Percentiles rank a stretch among this genome's conserved stretches.
phyloP scores from a whole-genome alignment of 2,329 filamentous ascomycete genomes.

The Verruconis gallopava region DNA sequence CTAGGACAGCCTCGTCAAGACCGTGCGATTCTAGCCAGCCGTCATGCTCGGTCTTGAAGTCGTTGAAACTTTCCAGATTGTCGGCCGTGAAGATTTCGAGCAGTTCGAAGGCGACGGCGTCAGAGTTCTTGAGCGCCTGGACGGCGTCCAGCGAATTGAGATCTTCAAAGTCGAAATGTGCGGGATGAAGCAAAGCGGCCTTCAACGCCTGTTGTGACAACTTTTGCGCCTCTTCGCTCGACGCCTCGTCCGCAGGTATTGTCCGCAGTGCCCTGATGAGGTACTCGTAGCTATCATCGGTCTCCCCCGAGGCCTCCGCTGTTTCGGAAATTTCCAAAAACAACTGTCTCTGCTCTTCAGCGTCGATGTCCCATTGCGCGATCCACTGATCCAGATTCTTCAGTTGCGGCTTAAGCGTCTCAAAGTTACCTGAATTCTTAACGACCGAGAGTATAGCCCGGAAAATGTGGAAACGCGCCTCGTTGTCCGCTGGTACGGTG shows the following conservation, averaged over 20 bases:
- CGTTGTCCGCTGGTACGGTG: conserved; percentile 62
- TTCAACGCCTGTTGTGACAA: conserved; percentile 53
- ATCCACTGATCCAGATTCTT: conserved; percentile 76
- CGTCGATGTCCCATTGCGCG: conserved; percentile 65
- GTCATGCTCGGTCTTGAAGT: conserved; percentile 85
- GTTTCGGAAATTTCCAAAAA: conserved; percentile 73
- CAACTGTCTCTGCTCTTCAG: conserved; percentile 72
- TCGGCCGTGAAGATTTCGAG: conserved; percentile 93
- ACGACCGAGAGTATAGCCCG: conserved; percentile 78
- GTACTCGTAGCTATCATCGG: conserved; percentile 63
- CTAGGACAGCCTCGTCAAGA: conserved; percentile 57
- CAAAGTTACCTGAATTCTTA: conserved; percentile 54
- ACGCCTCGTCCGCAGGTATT: conserved; percentile 48
- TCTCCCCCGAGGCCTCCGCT: conserved; percentile 64
- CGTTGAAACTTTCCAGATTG: conserved; percentile 86
- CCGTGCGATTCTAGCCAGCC: conserved; percentile 69
- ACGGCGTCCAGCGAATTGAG: conserved; percentile 61
- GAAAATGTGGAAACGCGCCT: conserved; percentile 80
- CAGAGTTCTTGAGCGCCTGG: conserved; percentile 73
- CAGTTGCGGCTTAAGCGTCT: conserved; percentile 71
- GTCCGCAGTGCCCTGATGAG: conserved; percentile 64
- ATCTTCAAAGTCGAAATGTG: conserved; percentile 61
- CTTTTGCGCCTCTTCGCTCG: conserved; percentile 41
- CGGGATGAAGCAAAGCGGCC: conserved; percentile 50
- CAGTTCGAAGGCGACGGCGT: conserved; percentile 76